A percentile compares a stretch with the other conserved stretches of the same genome.
These are phyloP conservation scores for Chlorella variabilis DNA, from an alignment of 163 green algal species.

Conservation along the genomic window DNA sequence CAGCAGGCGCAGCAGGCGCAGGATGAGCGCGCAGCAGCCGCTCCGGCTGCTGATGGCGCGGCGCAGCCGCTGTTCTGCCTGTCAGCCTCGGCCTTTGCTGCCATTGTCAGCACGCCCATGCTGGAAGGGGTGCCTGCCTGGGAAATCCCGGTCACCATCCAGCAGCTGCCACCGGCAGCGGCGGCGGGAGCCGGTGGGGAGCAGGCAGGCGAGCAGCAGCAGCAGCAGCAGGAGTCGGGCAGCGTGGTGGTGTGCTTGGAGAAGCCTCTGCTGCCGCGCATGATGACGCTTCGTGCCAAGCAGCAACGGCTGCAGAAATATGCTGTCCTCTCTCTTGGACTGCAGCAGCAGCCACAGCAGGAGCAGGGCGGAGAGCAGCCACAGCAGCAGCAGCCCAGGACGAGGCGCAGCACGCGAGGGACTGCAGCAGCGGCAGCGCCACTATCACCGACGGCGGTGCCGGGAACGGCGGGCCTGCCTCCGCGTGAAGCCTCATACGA, in stretches of 20 bases:
- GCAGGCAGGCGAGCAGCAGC: no score
- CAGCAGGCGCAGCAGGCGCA: not conserved
- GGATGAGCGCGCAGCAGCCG: not conserved
- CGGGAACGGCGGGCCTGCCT: not conserved
- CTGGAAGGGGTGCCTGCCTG: not conserved
- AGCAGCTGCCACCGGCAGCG: not conserved
- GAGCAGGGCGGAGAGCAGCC: not conserved
- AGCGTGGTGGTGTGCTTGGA: constrained; percentile 25
- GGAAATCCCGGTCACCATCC: constrained; percentile 30
- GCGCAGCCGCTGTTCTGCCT: constrained; percentile 19
- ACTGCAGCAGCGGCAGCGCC: not conserved
- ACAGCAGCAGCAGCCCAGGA: not conserved
- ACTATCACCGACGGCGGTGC: not conserved
- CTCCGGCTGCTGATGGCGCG: not conserved
- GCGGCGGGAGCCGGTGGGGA: not conserved
- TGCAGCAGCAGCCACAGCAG: constrained; percentile 4
- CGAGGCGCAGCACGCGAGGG: not conserved
- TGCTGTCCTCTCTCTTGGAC: constrained; percentile 29
- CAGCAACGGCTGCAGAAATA: constrained; percentile 53
- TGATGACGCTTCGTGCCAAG: constrained; percentile 25
- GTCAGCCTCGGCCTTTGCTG: constrained; percentile 4
- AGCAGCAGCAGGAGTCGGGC: not conserved
- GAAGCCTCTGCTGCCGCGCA: constrained; percentile 40
- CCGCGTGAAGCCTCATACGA: constrained; percentile 9
- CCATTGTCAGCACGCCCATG: not conserved